Base-by-base conservation (phyloP, 2,329 filamentous ascomycete genomes). In the Lachnellula willkommii region DNA sequence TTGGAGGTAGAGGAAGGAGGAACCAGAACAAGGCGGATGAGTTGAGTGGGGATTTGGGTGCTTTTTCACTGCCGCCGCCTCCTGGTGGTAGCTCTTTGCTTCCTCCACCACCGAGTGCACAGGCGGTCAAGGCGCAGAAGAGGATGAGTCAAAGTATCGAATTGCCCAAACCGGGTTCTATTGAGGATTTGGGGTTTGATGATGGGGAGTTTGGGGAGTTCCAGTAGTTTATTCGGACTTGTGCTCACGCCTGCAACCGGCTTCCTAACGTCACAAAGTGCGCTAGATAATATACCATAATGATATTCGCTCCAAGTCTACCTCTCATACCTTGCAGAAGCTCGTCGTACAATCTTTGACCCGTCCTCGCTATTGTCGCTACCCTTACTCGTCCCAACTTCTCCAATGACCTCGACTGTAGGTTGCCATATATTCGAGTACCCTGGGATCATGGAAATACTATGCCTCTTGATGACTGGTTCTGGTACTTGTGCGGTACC, bases 171-270 rank as follows among this genome's bases (percentile, higher is more conserved):
- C 63, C 64, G 52, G 65, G 63, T 26, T 72, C 72, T 42, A 75
- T 76, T 15, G 70, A 85, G 67, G 85, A 90, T 56, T 67, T 93
- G 61, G 89, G 89, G 0, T 94, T 94, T 65, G 90, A 95, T 66
- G 89, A 95, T 69, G 90, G 90, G 1, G 87, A 93, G 68, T 92
- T 91, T 79, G 90, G 89, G 20, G 90, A 95, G 72, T 95, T 95
- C 74, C 68, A 70, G 55, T 71, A 62, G 26, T 35, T 22, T 35
- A 14, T 26, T 47, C 8, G 43, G 22, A 47, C 14, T 47, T 47
- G 6, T 24, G 22, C 15, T 22, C 22, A 47, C n/a, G 17, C 17
- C 43, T 42, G 22, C 26, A 5, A 11, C 12, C 28, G 9, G 28
- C 28, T 11, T 32, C 28, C 9, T 4, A 32, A 9, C 22, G 28